Percentiles rank a stretch among this genome's conserved stretches.
phyloP scores from a whole-genome alignment of 306 rosid genomes.

The Rosa persica region DNA sequence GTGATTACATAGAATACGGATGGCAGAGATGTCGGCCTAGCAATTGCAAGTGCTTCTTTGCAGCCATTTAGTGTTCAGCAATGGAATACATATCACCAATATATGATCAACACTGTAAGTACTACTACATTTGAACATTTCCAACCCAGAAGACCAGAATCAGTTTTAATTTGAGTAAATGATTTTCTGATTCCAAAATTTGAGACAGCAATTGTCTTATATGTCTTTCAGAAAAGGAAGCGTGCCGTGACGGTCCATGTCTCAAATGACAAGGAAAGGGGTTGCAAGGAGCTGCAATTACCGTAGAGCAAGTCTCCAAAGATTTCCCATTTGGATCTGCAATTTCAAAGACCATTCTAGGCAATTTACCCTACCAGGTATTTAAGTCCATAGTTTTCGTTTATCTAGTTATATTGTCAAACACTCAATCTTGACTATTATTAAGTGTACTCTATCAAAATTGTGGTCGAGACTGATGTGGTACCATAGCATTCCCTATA shows the following conservation, averaged over 20 bases:
- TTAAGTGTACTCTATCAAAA: not conserved
- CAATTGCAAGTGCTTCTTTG: slow-evolving; percentile 58
- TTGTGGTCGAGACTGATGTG: too few species aligned
- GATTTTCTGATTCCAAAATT: not conserved
- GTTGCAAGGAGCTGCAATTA: slow-evolving; percentile 54
- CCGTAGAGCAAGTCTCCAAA: slow-evolving; percentile 55
- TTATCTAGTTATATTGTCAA: not conserved
- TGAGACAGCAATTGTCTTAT: not conserved
- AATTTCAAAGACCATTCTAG: slow-evolving; percentile 73
- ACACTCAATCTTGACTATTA: not conserved
- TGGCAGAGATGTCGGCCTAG: slow-evolving; percentile 37
- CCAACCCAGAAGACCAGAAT: not conserved
- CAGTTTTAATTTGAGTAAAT: not conserved
- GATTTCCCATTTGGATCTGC: slow-evolving; percentile 95
- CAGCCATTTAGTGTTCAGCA: slow-evolving; percentile 71
- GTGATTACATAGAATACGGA: slow-evolving; percentile 42
- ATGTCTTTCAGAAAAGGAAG: slow-evolving; percentile 56
- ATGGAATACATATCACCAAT: slow-evolving; percentile 73
- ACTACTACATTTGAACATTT: not conserved
- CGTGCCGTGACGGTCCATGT: slow-evolving; percentile 77
- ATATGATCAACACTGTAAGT: slow-evolving; percentile 63
- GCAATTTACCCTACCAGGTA: slow-evolving; percentile 82
- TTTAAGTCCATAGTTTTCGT: not conserved
- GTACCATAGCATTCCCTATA: too few species aligned
- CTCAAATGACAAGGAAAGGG: slow-evolving; percentile 54